phyloP scores from a whole-genome alignment of 257 asterid species.

The Gentiana straminea region DNA sequence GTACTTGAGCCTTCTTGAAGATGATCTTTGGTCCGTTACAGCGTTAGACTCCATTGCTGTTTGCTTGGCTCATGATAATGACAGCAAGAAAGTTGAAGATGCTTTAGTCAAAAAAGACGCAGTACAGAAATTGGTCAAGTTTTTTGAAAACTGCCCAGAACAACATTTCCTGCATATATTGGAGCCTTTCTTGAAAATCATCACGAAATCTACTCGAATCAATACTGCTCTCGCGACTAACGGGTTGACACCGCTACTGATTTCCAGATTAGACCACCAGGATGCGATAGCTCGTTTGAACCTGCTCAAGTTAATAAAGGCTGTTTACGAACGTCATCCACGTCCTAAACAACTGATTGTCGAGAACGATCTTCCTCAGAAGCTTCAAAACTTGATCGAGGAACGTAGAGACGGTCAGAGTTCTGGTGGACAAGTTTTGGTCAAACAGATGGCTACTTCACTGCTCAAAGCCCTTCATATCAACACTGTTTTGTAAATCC shows the following conservation, averaged over 20 bases:
- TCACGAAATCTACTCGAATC: constrained; percentile 92
- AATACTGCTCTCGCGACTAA: constrained; percentile 91
- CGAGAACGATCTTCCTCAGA: constrained; percentile 86
- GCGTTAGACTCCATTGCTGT: constrained; percentile 97
- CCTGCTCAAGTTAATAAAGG: constrained; percentile 89
- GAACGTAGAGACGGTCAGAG: constrained; percentile 96
- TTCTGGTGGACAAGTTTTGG: constrained; percentile 96
- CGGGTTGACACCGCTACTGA: constrained; percentile 87
- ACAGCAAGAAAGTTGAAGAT: constrained; percentile 85
- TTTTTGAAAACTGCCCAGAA: constrained; percentile 88
- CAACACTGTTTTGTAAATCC: constrained; percentile 68
- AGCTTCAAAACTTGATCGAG: constrained; percentile 83
- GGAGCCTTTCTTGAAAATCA: constrained; percentile 95
- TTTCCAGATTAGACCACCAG: constrained; percentile 81
- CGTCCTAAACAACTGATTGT: constrained; percentile 94
- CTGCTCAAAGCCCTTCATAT: constrained; percentile 95
- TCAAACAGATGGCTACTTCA: constrained; percentile 98
- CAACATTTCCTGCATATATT: constrained; percentile 89
- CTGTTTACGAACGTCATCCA: constrained; percentile 68
- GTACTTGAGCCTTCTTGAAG: constrained; percentile 90
- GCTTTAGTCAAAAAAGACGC: constrained; percentile 87
- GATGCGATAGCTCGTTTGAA: constrained; percentile 96
- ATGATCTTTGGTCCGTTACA: constrained; percentile 89
- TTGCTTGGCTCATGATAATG: constrained; percentile 96
- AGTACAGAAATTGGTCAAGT: constrained; percentile 78